A percentile compares a stretch with the other conserved stretches of the same genome.
These are phyloP conservation scores for Nosema muscidifuracis DNA, from an alignment of 371 early-diverging fungal genomes.

Conservation along the genomic window DNA sequence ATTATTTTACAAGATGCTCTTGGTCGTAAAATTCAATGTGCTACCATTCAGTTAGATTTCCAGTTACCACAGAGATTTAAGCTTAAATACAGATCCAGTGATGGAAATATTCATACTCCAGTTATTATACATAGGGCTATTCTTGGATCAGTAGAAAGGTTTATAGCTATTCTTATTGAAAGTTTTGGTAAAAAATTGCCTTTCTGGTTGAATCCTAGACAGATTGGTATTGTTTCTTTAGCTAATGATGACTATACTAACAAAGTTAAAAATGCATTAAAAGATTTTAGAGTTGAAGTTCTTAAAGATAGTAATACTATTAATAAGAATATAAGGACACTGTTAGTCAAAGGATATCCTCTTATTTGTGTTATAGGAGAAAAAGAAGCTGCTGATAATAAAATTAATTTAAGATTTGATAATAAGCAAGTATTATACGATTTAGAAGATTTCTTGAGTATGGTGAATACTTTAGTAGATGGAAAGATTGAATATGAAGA, in stretches of 20 bases:
- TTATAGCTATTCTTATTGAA: conserved; percentile 91
- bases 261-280: conserved; percentile 59
- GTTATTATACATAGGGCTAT: conserved; percentile 98
- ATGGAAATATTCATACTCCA: conserved; percentile 69
- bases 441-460: conserved; percentile 12
- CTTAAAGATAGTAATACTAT: conserved; percentile 74
- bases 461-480: neutral
- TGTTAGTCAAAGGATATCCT: conserved; percentile 77
- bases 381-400: conserved; percentile 72
- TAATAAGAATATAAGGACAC: conserved; percentile 87
- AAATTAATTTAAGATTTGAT: conserved; percentile 65
- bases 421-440: neutral
- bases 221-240: conserved; percentile 72
- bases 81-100: conserved; percentile 72
- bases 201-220: conserved; percentile 94
- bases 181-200: conserved; percentile 84
- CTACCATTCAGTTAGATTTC: conserved; percentile 95
- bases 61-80: conserved; percentile 84
- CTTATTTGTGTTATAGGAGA: conserved; percentile 83
- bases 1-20: conserved; percentile 87
- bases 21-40: conserved; percentile 84
- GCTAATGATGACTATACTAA: conserved; percentile 50
- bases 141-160: conserved; percentile 90
- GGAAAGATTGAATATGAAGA: neutral
- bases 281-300: conserved; percentile 59